Percentiles rank a stretch among this genome's conserved stretches.
These are phyloP conservation scores for Laburnicola sp. DNA, from an alignment of 2,329 filamentous ascomycete genomes.

Conservation along the genomic window DNA sequence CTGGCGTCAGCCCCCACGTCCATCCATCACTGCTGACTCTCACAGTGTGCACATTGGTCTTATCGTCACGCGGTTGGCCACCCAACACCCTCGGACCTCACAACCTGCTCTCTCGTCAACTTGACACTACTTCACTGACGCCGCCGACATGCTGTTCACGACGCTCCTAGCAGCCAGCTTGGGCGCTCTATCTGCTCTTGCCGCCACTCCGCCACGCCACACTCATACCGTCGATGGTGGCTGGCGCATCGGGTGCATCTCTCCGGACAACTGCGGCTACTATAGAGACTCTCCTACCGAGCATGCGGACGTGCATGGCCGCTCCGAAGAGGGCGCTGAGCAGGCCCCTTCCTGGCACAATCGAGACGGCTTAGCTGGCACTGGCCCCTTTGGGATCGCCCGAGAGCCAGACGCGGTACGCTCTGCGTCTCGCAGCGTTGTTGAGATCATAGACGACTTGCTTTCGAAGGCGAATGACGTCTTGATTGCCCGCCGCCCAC, in stretches of 20 bases:
- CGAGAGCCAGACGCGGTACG: no score
- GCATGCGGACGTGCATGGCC: no score
- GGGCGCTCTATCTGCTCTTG: background rate
- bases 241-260: constrained; percentile 12
- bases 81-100: background rate
- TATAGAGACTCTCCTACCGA: background rate
- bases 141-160: constrained; percentile 2
- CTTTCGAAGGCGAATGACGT: background rate
- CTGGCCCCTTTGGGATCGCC: no score
- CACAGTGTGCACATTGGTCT: background rate
- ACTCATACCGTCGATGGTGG: background rate
- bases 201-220: background rate
- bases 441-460: no score
- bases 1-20: background rate
- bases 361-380: no score
- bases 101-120: background rate
- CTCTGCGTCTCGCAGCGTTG: no score
- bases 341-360: no score
- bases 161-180: background rate
- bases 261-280: constrained; percentile 1
- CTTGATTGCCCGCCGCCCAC: background rate
- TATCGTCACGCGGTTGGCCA: background rate
- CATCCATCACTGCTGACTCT: background rate
- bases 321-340: no score
- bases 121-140: no score